Evolutionary conservation across 2,329 filamentous ascomycete genomes (phyloP).

Genomic region (Alternaria rosae): DNA sequence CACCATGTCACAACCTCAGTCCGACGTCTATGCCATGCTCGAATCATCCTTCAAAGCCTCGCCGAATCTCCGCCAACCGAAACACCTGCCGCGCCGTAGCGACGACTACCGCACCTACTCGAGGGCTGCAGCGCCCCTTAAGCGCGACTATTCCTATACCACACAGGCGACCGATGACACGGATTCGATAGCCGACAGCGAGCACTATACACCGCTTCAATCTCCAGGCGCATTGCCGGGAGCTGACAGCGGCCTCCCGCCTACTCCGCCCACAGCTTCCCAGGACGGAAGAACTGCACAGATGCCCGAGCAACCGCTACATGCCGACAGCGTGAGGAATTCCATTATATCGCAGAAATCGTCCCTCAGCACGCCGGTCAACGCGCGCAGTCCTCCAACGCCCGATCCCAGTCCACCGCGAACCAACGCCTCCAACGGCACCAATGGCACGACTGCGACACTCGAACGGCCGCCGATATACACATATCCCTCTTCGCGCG

Average conservation of each 20-base stretch:
- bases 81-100: constrained; percentile 35
- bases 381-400: constrained; percentile 51
- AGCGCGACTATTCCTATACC: constrained; percentile 19
- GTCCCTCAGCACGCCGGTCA: constrained; percentile 51
- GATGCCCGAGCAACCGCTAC: constrained; percentile 37
- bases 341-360: constrained; percentile 51
- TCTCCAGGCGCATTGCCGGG: constrained; percentile 35
- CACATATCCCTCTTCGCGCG: constrained; percentile 52
- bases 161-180: constrained; percentile 44
- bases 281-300: constrained; percentile 37
- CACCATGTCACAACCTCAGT: constrained; percentile 34
- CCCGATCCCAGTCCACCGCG: constrained; percentile 49
- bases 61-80: constrained; percentile 37
- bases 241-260: constrained; percentile 52
- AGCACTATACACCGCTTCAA: constrained; percentile 37
- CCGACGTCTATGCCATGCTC: constrained; percentile 40
- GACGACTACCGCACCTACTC: constrained; percentile 35
- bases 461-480: constrained; percentile 38
- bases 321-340: constrained; percentile 51
- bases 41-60: constrained; percentile 42
- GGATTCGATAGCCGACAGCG: constrained; percentile 31
- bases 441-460: not conserved
- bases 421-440: constrained; percentile 28
- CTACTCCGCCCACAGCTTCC: constrained; percentile 54
- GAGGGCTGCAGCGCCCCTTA: constrained; percentile 34